phyloP scores from a whole-genome alignment of 148 eudicot genomes.

The Silene latifolia region DNA sequence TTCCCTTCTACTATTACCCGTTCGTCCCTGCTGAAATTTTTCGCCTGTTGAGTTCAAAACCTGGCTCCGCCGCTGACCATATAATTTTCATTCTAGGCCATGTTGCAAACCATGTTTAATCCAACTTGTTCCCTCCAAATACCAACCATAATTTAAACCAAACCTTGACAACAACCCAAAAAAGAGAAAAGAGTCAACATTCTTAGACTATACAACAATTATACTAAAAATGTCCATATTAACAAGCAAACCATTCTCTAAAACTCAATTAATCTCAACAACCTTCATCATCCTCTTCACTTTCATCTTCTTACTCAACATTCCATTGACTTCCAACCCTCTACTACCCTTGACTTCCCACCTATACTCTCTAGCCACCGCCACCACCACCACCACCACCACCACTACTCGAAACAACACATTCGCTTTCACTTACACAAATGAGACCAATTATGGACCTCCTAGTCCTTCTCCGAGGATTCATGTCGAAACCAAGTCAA shows the following conservation, averaged over 20 bases:
- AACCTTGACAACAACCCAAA: neutral
- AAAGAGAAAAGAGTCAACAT: neutral
- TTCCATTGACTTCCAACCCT: conserved; percentile 11
- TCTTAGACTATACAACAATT: neutral
- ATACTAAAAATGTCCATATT: conserved; percentile 13
- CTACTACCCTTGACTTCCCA: conserved; percentile 17
- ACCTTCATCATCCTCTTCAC: conserved; percentile 25
- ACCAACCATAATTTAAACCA: neutral
- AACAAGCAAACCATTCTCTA: conserved; percentile 7
- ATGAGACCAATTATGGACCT: neutral
- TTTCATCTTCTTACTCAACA: conserved; percentile 22
- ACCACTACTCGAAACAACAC: conserved; percentile 6
- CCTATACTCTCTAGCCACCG: neutral
- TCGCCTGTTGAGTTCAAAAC: no score
- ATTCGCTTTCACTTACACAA: neutral
- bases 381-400: neutral
- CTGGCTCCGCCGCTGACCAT: no score
- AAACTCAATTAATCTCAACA: conserved; percentile 16
- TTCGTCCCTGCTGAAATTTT: no score
- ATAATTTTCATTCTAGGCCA: no score
- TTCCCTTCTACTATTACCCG: no score
- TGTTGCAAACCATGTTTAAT: no score
- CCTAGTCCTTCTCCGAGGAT: neutral
- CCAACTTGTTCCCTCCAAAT: neutral
- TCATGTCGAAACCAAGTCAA: conserved; percentile 9